Evolutionary conservation across 2,329 filamentous ascomycete species (phyloP).

Genomic region (Bipolaris bicolor): DNA sequence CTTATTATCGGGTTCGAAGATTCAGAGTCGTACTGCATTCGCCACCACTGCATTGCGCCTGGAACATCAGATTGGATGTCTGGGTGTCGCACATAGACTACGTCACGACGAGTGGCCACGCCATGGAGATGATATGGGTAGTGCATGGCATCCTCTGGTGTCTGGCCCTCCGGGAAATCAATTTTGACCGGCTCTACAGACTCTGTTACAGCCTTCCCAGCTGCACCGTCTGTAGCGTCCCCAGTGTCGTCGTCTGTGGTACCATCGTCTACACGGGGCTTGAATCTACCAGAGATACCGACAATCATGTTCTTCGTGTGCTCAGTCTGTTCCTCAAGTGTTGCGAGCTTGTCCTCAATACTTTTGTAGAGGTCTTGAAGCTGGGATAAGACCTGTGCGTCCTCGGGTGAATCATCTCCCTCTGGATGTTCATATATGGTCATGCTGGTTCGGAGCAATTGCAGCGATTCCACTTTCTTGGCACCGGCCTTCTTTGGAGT

Average conservation of each 20-base stretch:
- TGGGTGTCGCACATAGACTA: constrained; percentile 62
- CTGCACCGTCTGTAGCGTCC: background rate
- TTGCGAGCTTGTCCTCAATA: constrained; percentile 41
- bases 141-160: constrained; percentile 31
- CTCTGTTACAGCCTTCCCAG: constrained; percentile 36
- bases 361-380: constrained; percentile 40
- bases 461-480: constrained; percentile 44
- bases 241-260: constrained; percentile 5
- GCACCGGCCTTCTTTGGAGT: constrained; percentile 32
- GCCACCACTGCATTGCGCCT: constrained; percentile 44
- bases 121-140: constrained; percentile 63
- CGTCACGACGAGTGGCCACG: constrained; percentile 62
- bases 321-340: constrained; percentile 52
- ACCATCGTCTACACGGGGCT: constrained; percentile 50
- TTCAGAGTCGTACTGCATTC: constrained; percentile 41
- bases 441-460: constrained; percentile 50
- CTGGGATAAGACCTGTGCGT: constrained; percentile 31
- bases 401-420: constrained; percentile 21
- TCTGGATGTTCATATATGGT: constrained; percentile 37
- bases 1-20: constrained; percentile 32
- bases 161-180: constrained; percentile 27
- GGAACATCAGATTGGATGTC: constrained; percentile 27
- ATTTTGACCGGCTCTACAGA: background rate
- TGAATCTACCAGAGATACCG: constrained; percentile 55
- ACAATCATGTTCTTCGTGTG: constrained; percentile 51